Conservation (phyloP, 2,329 filamentous ascomycete genomes). For the Pseudonectria foliicola region DNA sequence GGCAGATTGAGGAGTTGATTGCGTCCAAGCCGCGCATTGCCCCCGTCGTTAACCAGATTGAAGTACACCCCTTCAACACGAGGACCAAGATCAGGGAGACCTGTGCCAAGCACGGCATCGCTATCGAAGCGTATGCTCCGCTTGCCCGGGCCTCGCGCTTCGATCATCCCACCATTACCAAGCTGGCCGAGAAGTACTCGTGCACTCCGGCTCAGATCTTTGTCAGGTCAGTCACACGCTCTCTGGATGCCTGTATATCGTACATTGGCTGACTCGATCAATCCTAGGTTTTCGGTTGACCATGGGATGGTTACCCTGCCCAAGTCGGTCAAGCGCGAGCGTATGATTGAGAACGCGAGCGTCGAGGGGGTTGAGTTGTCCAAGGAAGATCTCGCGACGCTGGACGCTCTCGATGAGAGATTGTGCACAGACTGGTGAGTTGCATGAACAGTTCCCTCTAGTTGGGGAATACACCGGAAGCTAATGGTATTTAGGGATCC, state of each 20-base stretch:
- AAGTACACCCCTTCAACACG: slow-evolving; percentile 78
- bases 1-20: slow-evolving; percentile 61
- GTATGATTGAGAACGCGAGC: slow-evolving; percentile 59
- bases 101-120: slow-evolving; percentile 59
- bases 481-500: slow-evolving; percentile 22
- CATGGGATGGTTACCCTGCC: slow-evolving; percentile 66
- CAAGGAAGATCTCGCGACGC: slow-evolving; percentile 50
- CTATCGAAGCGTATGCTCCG: slow-evolving; percentile 74
- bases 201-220: slow-evolving; percentile 69
- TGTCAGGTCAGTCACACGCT: slow-evolving; percentile 40
- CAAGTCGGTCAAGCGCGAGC: slow-evolving; percentile 58
- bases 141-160: slow-evolving; percentile 65
- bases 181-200: slow-evolving; percentile 58
- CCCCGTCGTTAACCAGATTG: slow-evolving; percentile 73
- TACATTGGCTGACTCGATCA: slow-evolving; percentile 6
- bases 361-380: slow-evolving; percentile 55
- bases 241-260: no score
- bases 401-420: slow-evolving; percentile 64
- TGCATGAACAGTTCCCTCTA: background rate
- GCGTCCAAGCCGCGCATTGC: slow-evolving; percentile 51
- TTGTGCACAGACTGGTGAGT: slow-evolving; percentile 61
- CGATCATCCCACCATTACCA: slow-evolving; percentile 55
- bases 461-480: background rate
- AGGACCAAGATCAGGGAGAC: slow-evolving; percentile 58
- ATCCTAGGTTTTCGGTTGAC: slow-evolving; percentile 63